Evolutionary conservation across 176 grass and related monocot genomes (phyloP).

Genomic region (Tillandsia fasciculata): DNA sequence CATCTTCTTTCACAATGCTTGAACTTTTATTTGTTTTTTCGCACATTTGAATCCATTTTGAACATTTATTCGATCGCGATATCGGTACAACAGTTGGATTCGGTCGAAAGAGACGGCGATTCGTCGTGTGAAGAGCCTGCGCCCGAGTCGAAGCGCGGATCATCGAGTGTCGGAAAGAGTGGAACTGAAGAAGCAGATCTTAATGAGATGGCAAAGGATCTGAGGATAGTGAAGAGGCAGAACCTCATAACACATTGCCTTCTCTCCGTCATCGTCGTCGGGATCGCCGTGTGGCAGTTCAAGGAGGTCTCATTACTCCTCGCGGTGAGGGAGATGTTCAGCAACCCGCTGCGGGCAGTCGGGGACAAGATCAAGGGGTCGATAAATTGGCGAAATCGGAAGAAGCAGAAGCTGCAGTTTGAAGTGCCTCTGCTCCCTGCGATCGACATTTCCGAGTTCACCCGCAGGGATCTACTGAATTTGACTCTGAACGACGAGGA

Average conservation of each 20-base stretch:
- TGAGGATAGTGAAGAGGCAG: constrained; percentile 28
- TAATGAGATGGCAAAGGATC: constrained; percentile 20
- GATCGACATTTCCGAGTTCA: neutral
- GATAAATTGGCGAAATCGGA: neutral
- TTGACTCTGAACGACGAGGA: neutral
- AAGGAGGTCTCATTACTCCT: constrained; percentile 26
- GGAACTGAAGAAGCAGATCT: constrained; percentile 6
- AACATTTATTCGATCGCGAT: neutral
- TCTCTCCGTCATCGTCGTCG: constrained; percentile 21
- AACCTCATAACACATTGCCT: constrained; percentile 35
- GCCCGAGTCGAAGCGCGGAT: neutral
- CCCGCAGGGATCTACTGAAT: neutral
- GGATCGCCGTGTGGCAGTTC: constrained; percentile 28
- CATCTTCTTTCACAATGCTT: no score
- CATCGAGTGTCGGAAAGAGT: neutral
- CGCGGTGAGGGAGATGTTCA: constrained; percentile 12
- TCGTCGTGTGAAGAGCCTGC: neutral
- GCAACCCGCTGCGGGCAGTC: constrained; percentile 19
- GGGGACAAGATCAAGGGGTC: constrained; percentile 21
- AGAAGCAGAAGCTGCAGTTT: constrained; percentile 2
- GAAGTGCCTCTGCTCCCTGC: constrained; percentile 12
- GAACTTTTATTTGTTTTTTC: no score
- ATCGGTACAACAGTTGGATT: neutral
- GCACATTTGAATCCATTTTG: neutral
- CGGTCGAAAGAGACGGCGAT: neutral